A percentile compares a stretch with the other conserved stretches of the same genome.
Evolutionary conservation across 495 filamentous ascomycete genomes (phyloP).

Genomic region (Neurospora sp.): DNA sequence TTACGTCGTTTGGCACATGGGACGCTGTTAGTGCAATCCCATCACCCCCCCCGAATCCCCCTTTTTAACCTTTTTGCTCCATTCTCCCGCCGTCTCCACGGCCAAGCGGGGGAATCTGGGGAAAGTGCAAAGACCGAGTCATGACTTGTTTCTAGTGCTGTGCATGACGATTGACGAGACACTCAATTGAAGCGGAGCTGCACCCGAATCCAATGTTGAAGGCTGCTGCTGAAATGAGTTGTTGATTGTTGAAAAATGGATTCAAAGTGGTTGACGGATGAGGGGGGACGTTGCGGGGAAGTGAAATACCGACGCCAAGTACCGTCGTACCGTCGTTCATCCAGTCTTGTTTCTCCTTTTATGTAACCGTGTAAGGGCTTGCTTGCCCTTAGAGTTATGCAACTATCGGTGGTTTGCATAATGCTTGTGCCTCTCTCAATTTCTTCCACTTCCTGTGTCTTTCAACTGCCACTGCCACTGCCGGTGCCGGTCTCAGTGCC

Average conservation of each 20-base stretch:
- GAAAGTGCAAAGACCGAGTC: background rate
- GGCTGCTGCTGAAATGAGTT: background rate
- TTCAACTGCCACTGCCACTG: background rate
- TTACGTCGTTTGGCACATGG: background rate
- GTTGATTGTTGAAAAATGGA: background rate
- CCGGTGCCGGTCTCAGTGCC: background rate
- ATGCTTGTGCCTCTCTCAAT: background rate
- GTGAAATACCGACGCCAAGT: background rate
- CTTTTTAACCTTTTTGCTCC: background rate
- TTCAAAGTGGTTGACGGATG: background rate
- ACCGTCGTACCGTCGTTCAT: background rate
- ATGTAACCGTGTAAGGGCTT: background rate
- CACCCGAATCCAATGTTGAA: background rate
- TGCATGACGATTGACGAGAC: background rate
- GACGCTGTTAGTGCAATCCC: background rate
- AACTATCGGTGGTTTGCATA: background rate
- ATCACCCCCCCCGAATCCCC: background rate
- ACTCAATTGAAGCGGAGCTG: background rate
- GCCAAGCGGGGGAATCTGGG: background rate
- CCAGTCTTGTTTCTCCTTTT: background rate
- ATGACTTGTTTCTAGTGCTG: background rate
- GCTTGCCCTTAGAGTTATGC: background rate
- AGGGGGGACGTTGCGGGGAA: background rate
- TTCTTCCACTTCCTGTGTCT: background rate
- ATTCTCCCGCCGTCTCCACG: background rate